Conservation (phyloP, 768 basidiomycete species). For the Leccinum rimulosum region DNA sequence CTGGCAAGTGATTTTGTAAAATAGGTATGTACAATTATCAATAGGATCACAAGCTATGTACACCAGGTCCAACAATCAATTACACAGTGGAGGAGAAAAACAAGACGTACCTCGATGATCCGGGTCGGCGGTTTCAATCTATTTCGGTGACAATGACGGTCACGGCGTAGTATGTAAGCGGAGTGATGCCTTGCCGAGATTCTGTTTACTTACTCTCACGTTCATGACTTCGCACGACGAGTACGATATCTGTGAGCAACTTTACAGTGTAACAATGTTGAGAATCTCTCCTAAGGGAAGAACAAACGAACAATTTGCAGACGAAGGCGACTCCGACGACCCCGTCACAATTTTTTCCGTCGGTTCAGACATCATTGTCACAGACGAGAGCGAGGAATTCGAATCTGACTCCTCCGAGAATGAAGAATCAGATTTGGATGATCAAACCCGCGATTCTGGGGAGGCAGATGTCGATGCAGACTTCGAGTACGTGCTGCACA, state of each 20-base stretch:
- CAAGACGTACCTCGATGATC: too few species aligned
- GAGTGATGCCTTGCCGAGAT: neutral
- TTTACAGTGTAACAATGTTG: slow-evolving; percentile 30
- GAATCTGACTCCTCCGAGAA: slow-evolving; percentile 13
- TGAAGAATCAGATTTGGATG: slow-evolving; percentile 3
- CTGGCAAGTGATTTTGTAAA: too few species aligned
- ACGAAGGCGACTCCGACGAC: slow-evolving; percentile 3
- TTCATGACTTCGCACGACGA: slow-evolving; percentile 13
- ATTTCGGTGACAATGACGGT: too few species aligned
- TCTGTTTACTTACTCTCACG: neutral
- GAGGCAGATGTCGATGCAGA: slow-evolving; percentile 20
- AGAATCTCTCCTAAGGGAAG: slow-evolving; percentile 52
- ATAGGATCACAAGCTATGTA: too few species aligned
- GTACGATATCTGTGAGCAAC: slow-evolving; percentile 19
- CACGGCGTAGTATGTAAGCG: neutral
- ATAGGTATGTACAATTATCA: too few species aligned
- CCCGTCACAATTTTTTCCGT: slow-evolving; percentile 1
- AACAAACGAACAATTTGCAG: slow-evolving; percentile 26
- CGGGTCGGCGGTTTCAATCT: too few species aligned
- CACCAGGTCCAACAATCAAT: too few species aligned
- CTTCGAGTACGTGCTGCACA: slow-evolving; percentile 16
- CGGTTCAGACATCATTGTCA: slow-evolving; percentile 5
- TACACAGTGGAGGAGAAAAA: too few species aligned
- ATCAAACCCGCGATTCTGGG: neutral
- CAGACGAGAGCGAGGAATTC: slow-evolving; percentile 3